Evolutionary conservation across 1,284 basidiomycete species (phyloP), one percentile per base, ranked within the genome.

Genomic region (Cryptococcus sp.): DNA sequence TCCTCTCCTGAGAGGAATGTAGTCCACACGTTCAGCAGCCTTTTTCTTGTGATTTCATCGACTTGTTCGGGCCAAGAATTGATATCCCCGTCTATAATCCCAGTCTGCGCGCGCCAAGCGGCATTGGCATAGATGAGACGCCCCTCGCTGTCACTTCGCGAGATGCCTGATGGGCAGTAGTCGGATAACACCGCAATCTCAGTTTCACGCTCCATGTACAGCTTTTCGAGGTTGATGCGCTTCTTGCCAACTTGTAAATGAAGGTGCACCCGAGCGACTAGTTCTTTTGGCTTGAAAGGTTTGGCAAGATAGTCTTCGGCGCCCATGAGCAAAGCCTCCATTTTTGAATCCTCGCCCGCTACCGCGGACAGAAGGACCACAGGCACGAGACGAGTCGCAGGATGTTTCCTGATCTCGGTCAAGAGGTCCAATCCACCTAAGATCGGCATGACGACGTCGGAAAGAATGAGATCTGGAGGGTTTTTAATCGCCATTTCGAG

Each of bases 231-330:
- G 7, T 55, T 47, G 8, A 53, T 53, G 0, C 66, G 65, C 29
- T 58, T 59, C 61, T 70, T 70, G 43, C 67, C 69, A 19, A 70
- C 54, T 47, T 69, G 69, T 59, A 70, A 64, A 41, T 70, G 64
- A 46, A 67, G 52, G 50, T 72, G 58, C 44, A 71, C 68, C 29
- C 78, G 69, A 13, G 75, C 75, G 40, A 80, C 57, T 4, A 80
- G 66, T 53, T 80, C 78, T 43, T 68, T 61, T 4, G 64, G 58
- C 22, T 61, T 64, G 62, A 70, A 71, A 13, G 71, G 69, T 52
- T 72, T 71, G 13, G 55, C 20, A 37, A 73, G 46, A 45, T 60
- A 69, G 57, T 73, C 69, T 53, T 79, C 77, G 2, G 76, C 78
- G 17, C 78, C 78, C 20, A 67, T 72, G 2, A 77, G 58, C 6